These are phyloP conservation scores for Wickerhamiella nectarea DNA, from an alignment of 805 yeast species.

Conservation along the genomic window DNA sequence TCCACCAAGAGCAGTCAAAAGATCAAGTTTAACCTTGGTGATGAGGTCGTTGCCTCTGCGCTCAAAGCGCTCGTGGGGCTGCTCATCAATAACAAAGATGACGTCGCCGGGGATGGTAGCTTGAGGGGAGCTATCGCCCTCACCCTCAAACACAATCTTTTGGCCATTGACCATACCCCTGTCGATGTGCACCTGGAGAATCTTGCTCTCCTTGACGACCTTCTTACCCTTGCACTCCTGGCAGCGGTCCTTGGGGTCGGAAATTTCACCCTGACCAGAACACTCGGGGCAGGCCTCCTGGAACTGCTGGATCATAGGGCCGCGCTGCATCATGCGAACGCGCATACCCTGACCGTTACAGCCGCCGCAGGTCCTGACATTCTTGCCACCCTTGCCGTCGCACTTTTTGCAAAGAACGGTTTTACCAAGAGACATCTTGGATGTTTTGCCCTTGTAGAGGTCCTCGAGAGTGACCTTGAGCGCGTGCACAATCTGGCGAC, in stretches of 20 bases:
- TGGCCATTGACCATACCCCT: slow-evolving; percentile 97
- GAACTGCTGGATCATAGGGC: slow-evolving; percentile 97
- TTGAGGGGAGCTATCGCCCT: slow-evolving; percentile 95
- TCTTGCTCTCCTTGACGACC: slow-evolving; percentile 75
- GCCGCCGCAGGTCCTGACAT: slow-evolving; percentile 69
- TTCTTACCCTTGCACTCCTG: slow-evolving; percentile 78
- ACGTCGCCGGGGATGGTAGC: slow-evolving; percentile 90
- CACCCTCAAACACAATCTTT: slow-evolving; percentile 79
- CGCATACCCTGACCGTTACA: slow-evolving; percentile 90
- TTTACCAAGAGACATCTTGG: slow-evolving; percentile 87
- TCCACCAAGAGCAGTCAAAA: slow-evolving; percentile 91
- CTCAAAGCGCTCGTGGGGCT: slow-evolving; percentile 66
- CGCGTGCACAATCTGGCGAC: slow-evolving; percentile 83
- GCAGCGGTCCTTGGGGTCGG: slow-evolving; percentile 81
- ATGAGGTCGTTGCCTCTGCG: slow-evolving; percentile 83
- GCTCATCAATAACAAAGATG: slow-evolving; percentile 79
- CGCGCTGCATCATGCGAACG: slow-evolving; percentile 94
- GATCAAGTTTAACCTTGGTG: slow-evolving; percentile 76
- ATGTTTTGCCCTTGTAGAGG: slow-evolving; percentile 46
- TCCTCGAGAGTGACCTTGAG: slow-evolving; percentile 67
- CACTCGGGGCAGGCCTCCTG: slow-evolving; percentile 89
- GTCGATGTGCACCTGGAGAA: slow-evolving; percentile 84
- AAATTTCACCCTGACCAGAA: slow-evolving; percentile 81
- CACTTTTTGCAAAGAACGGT: slow-evolving; percentile 79
- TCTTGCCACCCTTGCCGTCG: slow-evolving; percentile 93